Evolutionary conservation across 371 early-diverging fungal species (phyloP).

Genomic region (Rhizomucor miehei): DNA sequence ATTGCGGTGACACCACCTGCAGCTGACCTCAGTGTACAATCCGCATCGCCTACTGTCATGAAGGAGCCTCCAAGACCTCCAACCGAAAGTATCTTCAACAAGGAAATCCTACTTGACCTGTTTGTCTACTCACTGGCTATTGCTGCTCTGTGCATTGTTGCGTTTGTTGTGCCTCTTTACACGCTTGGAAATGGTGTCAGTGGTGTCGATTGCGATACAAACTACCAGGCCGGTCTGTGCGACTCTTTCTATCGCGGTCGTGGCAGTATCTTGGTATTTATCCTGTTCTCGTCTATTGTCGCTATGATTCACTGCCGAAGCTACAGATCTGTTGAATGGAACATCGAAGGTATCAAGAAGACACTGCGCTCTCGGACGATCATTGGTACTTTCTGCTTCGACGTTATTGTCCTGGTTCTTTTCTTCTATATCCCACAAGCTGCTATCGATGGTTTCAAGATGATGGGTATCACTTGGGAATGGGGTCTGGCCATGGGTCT

Average conservation of each 20-base stretch:
- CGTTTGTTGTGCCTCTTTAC: conserved; percentile 57
- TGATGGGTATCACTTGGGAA: conserved; percentile 61
- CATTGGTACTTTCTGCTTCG: conserved; percentile 46
- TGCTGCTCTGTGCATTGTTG: conserved; percentile 50
- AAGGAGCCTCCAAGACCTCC: conserved; percentile 71
- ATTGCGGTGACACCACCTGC: conserved; percentile 66
- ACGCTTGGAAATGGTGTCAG: conserved; percentile 32
- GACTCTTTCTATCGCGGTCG: conserved; percentile 63
- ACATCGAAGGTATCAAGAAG: conserved; percentile 30
- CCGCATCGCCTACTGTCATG: conserved; percentile 76
- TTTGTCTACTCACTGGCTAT: conserved; percentile 36
- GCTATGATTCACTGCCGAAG: conserved; percentile 64
- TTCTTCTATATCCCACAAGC: conserved; percentile 64
- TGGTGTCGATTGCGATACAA: conserved; percentile 56
- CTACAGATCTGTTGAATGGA: conserved; percentile 57
- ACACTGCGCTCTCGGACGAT: conserved; percentile 50
- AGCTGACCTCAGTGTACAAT: conserved; percentile 74
- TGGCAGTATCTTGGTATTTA: conserved; percentile 52
- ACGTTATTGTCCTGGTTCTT: conserved; percentile 45
- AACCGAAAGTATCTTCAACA: conserved; percentile 56
- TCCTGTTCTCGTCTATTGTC: conserved; percentile 60
- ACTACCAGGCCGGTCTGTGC: conserved; percentile 44
- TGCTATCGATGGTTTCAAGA: conserved; percentile 61
- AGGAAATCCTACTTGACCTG: conserved; percentile 22
- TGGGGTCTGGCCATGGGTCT: conserved; percentile 64